Conservation (phyloP, 169 alveolate species). For the Eimeria tenella region DNA sequence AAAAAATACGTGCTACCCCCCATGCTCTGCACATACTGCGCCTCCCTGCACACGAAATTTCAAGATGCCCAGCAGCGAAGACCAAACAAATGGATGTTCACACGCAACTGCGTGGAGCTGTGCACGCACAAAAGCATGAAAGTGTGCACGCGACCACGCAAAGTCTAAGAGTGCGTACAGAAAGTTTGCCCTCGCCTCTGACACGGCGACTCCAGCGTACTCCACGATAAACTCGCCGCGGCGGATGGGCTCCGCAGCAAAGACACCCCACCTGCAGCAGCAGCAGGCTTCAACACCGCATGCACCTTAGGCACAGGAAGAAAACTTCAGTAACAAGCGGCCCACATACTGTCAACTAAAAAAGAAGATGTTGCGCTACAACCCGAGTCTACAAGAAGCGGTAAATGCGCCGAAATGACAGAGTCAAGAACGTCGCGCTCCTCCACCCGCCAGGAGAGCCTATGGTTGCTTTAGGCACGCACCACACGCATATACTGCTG, state of each 20-base stretch:
- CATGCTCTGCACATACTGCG: constrained; percentile 80
- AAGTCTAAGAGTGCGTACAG: not conserved
- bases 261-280: constrained; percentile 71
- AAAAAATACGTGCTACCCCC: constrained; percentile 70
- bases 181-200: constrained; percentile 77
- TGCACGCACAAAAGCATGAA: not conserved
- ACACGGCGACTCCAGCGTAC: constrained; percentile 67
- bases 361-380: too few relatives aligned
- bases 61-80: constrained; percentile 43
- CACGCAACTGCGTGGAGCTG: not conserved
- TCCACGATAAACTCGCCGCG: constrained; percentile 75
- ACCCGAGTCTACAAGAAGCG: not conserved
- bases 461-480: too few relatives aligned
- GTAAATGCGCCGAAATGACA: not conserved
- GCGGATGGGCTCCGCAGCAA: constrained; percentile 68
- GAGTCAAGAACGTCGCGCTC: too few relatives aligned
- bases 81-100: constrained; percentile 41
- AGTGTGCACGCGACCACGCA: not conserved
- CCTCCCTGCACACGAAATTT: constrained; percentile 66
- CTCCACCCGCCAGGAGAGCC: too few relatives aligned
- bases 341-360: not conserved
- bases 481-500: too few relatives aligned
- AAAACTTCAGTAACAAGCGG: not conserved
- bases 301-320: not conserved
- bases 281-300: not conserved